phyloP scores from a whole-genome alignment of 768 basidiomycete species.

The Collybiopsis confluens region DNA sequence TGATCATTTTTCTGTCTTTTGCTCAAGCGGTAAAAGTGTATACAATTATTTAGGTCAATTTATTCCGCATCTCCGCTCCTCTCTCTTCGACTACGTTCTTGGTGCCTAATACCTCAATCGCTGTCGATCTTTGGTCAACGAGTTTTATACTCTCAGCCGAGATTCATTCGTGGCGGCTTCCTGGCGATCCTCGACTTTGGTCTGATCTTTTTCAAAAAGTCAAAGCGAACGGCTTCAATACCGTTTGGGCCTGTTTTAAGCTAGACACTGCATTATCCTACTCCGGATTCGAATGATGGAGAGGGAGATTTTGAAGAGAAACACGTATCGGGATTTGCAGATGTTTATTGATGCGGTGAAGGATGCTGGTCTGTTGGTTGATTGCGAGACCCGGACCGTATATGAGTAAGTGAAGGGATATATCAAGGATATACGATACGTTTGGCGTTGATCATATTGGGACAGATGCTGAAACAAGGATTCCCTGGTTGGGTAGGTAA shows the following conservation, averaged over 20 bases:
- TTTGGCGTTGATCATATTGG: no score
- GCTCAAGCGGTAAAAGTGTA: no score
- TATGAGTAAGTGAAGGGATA: slow-evolving; percentile 32
- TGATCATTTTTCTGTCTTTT: no score
- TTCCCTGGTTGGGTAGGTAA: slow-evolving; percentile 60
- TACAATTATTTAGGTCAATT: no score
- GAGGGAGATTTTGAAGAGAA: slow-evolving; percentile 44
- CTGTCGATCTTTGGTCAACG: slow-evolving; percentile 55
- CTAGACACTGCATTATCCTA: slow-evolving; percentile 54
- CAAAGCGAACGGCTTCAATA: slow-evolving; percentile 58
- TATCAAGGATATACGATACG: neutral
- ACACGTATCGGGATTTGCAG: slow-evolving; percentile 50
- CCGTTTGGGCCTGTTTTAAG: slow-evolving; percentile 57
- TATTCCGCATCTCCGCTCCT: no score
- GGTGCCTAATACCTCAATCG: no score
- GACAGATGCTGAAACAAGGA: slow-evolving; percentile 51
- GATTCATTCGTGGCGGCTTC: slow-evolving; percentile 56
- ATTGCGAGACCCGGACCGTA: slow-evolving; percentile 51
- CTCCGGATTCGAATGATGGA: slow-evolving; percentile 38
- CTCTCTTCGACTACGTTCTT: no score
- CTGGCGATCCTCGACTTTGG: slow-evolving; percentile 51
- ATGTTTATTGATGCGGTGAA: slow-evolving; percentile 48
- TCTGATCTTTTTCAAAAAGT: slow-evolving; percentile 59
- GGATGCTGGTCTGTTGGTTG: slow-evolving; percentile 52
- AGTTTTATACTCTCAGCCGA: slow-evolving; percentile 56